Evolutionary conservation across 148 eudicot species (phyloP), one percentile per base, ranked within the genome.

Genomic region (Heliamphora exappendiculata): DNA sequence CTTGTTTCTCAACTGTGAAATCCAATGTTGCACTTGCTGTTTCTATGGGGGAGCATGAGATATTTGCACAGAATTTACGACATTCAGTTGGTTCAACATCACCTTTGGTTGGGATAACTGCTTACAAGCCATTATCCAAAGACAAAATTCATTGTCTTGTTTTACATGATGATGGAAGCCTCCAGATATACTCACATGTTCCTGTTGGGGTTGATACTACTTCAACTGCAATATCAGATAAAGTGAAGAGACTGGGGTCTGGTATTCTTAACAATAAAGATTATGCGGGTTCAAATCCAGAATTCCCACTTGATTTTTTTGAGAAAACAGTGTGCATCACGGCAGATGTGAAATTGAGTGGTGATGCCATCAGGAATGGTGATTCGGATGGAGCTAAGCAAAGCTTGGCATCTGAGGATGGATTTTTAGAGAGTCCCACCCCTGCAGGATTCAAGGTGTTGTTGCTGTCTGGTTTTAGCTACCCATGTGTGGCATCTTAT

Each of bases 131-230:
- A 41, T 78, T 96, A 77, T 90, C 99, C 41, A 93, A 96, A 84
- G 98, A 93, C 83, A 96, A 90, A 81, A 83, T 90, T 42, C 99
- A 96, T 80, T 85, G 90, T 84, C 97, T 96, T 81, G 87, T 93
- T 79, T 84, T 96, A 78, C 96, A 93, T 86, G 99, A 96, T 82
- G 99, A 96, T 87, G 99, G 99, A 59, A 96, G 99, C 84, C 98
- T 96, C 76, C 99, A 96, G 86, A 96, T 96, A 76, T 93, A 91
- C 85, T 89, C 98, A 4, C 94, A 85, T 81, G 75, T 80, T 66
- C 95, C 92, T 55, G 76, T 83, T 83, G 99, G 92, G 72, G 84
- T 76, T 74, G 97, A 93, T 84, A 84, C 84, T 76, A 83, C 82
- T 57, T 79, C 92, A 37, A 86, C 72, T 87, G 82, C 83, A 34